Evolutionary conservation across 495 filamentous ascomycete genomes (phyloP), one percentile per base, ranked within the genome.

Genomic region (Collariella sp.): DNA sequence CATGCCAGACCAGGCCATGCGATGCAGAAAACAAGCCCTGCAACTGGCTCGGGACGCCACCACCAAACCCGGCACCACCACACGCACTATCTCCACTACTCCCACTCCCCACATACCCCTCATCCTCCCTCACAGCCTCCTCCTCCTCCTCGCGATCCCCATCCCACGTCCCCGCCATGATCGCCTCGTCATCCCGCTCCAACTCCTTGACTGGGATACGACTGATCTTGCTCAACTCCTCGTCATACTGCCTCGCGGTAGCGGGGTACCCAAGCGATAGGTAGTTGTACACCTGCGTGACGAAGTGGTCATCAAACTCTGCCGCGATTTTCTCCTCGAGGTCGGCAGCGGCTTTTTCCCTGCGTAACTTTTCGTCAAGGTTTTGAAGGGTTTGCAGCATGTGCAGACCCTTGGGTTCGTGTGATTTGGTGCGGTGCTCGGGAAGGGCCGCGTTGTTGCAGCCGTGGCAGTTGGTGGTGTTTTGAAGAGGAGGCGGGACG

Each of bases 221-320:
- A 29, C 85, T 86, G 45, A 95, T 90, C 64, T 82, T 84, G 63
- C 82, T 79, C 20, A 96, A 75, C 69, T 96, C 91, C 39, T 79
- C 70, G 66, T 96, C 91, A 63, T 85, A 96, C 49, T 79, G 79
- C 12, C 86, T 81, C 11, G 89, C 91, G 23, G 90, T 77, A 15
- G 86, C 82, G 7, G 90, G 88, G 66, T 94, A 96, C 3, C 91
- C 90, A 19, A 96, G 78, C 1, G 88, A 94, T 13, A 96, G 76
- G 70, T 96, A 96, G 65, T 96, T 95, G 74, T 91, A 96, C 16
- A 96, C 88, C 67, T 96, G 90, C 3, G 89, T 94, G 38, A 96
- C 81, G 70, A 95, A 91, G n/a, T 70, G 75, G 67, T 95, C 88
- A 53, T 83, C 67, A 60, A 90, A 89, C 63, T 93, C 88, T 44